phyloP scores from a whole-genome alignment of 805 yeast species.

The Blastobotrys americana region DNA sequence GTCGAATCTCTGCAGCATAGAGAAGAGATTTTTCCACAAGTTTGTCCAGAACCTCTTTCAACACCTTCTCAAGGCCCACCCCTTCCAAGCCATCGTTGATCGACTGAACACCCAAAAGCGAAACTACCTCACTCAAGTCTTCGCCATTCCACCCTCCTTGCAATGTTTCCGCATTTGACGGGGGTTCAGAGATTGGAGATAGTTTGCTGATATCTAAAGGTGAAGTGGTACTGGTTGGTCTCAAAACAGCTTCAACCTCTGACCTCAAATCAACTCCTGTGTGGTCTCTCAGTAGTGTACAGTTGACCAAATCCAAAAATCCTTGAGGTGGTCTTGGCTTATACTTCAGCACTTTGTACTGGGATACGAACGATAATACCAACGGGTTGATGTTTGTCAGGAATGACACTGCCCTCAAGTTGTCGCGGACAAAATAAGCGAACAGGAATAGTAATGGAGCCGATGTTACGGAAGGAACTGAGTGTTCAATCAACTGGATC shows the following conservation, averaged over 20 bases:
- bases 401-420: not conserved
- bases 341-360: constrained; percentile 12
- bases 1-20: not conserved
- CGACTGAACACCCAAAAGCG: not conserved
- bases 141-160: constrained; percentile 3
- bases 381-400: not conserved
- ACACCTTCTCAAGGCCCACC: not conserved
- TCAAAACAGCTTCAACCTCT: constrained; percentile 20
- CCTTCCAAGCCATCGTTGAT: not conserved
- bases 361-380: constrained; percentile 2
- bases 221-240: constrained; percentile 13
- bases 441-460: not conserved
- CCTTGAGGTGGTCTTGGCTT: constrained; percentile 19
- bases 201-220: constrained; percentile 18
- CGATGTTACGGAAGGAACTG: not conserved
- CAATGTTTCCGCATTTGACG: constrained; percentile 2
- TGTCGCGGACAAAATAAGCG: not conserved
- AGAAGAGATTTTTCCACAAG: constrained; percentile 1
- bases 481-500: not conserved
- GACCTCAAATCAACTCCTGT: constrained; percentile 11
- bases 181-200: constrained; percentile 24
- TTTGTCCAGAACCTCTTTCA: not conserved
- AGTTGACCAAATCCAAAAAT: constrained; percentile 20
- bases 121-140: not conserved
- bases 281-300: constrained; percentile 8